Conservation (phyloP, 495 filamentous ascomycete species). For the Daldinia bambusicola region DNA sequence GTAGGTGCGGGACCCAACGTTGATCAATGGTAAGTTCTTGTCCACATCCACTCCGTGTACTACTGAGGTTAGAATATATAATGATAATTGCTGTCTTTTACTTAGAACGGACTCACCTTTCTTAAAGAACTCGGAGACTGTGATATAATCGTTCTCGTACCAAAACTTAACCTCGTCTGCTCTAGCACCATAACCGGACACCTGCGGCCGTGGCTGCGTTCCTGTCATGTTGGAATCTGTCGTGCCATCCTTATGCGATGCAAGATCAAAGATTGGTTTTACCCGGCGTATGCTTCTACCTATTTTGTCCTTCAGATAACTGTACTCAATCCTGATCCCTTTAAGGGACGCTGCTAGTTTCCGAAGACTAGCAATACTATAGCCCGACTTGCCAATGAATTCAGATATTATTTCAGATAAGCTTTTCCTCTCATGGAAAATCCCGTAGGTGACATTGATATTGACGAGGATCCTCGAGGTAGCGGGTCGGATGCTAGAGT, state of each 20-base stretch:
- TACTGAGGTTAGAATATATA: constrained; percentile 5
- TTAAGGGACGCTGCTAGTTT: background rate
- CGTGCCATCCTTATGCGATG: background rate
- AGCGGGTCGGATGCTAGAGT: constrained; percentile 55
- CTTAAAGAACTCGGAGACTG: constrained; percentile 64
- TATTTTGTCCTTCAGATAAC: background rate
- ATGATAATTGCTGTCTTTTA: background rate
- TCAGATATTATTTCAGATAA: constrained; percentile 15
- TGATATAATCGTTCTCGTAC: constrained; percentile 51
- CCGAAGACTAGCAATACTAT: background rate
- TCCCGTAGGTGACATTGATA: constrained; percentile 52
- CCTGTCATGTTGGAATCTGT: background rate
- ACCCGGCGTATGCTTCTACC: background rate
- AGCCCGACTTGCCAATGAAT: background rate
- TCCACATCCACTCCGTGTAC: constrained; percentile 3
- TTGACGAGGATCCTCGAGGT: constrained; percentile 65
- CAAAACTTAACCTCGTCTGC: constrained; percentile 8
- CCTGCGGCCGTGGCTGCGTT: background rate
- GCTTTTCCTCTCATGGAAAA: constrained; percentile 39
- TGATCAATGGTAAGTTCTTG: constrained; percentile 64
- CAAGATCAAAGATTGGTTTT: constrained; percentile 13
- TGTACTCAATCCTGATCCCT: constrained; percentile 3
- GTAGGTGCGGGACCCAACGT: constrained; percentile 65
- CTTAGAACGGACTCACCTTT: background rate
- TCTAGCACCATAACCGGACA: background rate